Evolutionary conservation across 192 early-diverging fungal genomes (phyloP).

Genomic region (Backusella tuberculispora): DNA sequence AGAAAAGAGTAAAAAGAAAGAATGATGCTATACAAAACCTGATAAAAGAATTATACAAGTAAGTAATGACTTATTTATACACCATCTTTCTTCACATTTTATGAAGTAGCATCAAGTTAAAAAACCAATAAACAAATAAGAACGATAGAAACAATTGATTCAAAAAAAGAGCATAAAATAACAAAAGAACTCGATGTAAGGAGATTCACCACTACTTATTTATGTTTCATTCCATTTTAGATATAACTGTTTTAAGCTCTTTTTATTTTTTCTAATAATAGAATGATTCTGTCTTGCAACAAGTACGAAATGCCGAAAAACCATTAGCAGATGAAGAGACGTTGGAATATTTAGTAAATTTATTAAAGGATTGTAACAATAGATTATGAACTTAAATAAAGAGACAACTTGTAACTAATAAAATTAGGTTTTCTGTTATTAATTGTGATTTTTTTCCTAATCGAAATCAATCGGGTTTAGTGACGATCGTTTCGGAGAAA

Average conservation of each 20-base stretch:
- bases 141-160: slow-evolving; percentile 2
- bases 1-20: background rate
- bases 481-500: no score
- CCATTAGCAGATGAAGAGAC: slow-evolving; percentile 1
- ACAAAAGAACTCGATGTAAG: slow-evolving; percentile 4
- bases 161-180: slow-evolving; percentile 7
- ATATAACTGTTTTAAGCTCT: background rate
- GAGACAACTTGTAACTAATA: background rate
- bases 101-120: background rate
- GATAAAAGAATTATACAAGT: background rate
- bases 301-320: background rate
- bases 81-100: background rate
- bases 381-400: background rate
- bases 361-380: background rate
- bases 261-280: background rate
- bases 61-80: background rate
- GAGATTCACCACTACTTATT: background rate
- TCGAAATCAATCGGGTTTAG: no score
- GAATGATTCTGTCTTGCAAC: slow-evolving; percentile 3
- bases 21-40: background rate
- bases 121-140: background rate
- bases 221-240: background rate
- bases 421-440: background rate
- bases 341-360: slow-evolving; percentile 5
- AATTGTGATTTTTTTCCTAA: no score